Base-by-base conservation (phyloP, 495 filamentous ascomycete genomes). In the Tuber microsphaerosporum region DNA sequence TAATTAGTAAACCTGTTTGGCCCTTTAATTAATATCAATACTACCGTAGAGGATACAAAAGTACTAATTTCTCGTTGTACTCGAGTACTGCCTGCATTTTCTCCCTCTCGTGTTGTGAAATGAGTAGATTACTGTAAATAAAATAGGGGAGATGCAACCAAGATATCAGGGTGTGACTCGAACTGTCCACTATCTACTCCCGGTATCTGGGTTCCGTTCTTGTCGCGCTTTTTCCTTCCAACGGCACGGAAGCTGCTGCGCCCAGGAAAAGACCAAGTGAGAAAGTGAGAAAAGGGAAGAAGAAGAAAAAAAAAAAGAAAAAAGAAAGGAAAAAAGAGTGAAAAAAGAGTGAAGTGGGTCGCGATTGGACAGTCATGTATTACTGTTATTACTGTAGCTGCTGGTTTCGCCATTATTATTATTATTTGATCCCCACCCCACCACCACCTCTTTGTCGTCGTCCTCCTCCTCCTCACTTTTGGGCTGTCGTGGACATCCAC, bases 351-450 rank as follows among this genome's bases (percentile, higher is more conserved):
- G 48, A 72, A 74, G 26, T 45, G 56, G 45, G 46, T 70, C 69
- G 26, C 56, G 26, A 51, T 61, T 17, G 42, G 51, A 70, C 65
- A 73, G 56, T 17, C 34, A 46, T 75, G 73, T 79, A 75, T 79
- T 73, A 79, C 71, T 79, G 77, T 51, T 78, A 43, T 43, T 43
- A 43, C 42, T 43, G 42, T 1, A 75, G 71, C 44, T 79, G 71
- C 44, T 79, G 56, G 39, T 46, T 76, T 75, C 51, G 44, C 48
- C 77, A 73, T 65, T 65, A 56, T 39, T 69, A 44, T 43, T 73
- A 42, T 77, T 73, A 61, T 73, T 77, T 73, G 76, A 80, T 75
- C 76, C 79, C 80, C 76, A 83, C 39, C 39, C 65, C 74, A 76
- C 73, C 74, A 76, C 73, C 75, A 68, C 76, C 70, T 74, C 56